Evolutionary conservation across 1,139 yeast genomes (phyloP).

Genomic region (Blastobotrys malaysiensis): DNA sequence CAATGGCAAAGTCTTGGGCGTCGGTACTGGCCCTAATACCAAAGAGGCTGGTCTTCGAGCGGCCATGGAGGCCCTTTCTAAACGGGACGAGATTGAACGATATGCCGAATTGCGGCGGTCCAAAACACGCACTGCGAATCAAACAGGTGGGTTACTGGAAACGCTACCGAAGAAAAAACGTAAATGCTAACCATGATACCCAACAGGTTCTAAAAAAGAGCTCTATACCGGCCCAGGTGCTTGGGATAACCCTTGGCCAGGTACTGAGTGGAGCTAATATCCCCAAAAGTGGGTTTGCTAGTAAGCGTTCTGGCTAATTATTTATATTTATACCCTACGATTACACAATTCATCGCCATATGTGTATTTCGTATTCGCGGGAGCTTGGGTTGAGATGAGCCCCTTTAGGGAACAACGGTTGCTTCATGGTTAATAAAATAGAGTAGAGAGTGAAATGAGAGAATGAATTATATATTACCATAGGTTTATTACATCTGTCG

Average conservation of each 20-base stretch:
- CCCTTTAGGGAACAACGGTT: no score
- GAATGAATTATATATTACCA: no score
- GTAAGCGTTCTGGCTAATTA: background rate
- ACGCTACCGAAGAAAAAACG: background rate
- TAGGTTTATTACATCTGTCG: no score
- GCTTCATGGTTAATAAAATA: no score
- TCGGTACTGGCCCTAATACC: conserved; percentile 52
- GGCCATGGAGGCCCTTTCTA: conserved; percentile 64
- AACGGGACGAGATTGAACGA: conserved; percentile 56
- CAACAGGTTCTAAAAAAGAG: background rate
- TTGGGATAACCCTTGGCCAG: background rate
- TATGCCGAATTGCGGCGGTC: conserved; percentile 52
- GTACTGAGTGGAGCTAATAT: background rate
- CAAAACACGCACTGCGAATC: background rate
- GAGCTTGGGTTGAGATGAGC: no score
- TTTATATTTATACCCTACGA: background rate
- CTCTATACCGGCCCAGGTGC: background rate
- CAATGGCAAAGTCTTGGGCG: conserved; percentile 47
- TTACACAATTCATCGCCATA: no score
- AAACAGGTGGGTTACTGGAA: background rate
- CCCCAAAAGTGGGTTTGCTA: background rate
- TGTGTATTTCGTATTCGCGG: no score
- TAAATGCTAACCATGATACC: background rate
- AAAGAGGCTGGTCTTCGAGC: conserved; percentile 71
- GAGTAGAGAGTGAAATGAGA: background rate